Base-by-base conservation (phyloP, 2,329 filamentous ascomycete genomes). In the Sporothrix protearum region DNA sequence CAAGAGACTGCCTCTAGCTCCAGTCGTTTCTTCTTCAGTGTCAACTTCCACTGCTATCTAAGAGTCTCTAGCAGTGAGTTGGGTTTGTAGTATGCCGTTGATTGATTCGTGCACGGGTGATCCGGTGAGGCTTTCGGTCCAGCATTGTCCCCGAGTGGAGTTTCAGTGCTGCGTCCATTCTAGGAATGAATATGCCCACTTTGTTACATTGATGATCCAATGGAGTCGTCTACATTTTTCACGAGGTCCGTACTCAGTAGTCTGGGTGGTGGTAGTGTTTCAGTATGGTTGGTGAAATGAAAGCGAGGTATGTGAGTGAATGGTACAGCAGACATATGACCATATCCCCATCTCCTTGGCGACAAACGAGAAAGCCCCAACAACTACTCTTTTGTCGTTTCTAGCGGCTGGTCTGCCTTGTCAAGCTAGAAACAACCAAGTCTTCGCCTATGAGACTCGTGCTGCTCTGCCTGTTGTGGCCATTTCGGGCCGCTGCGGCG, bases 371-470 rank as follows among this genome's bases (percentile, higher is more conserved):
- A 59, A 12, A 10, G 16, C 12, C 53, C 39, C 7, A 39, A 36
- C 9, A 7, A n/a, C 19, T 22, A 16, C 22, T 7, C 10, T 8
- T 45, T 64, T 7, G 10, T 16, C 33, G 36, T 16, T 3, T 45
- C 53, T n/a, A 71, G 9, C 33, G 59, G 39, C 36, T 47, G n/a
- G 30, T n/a, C 7, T 51, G 68, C 47, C 68, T 51, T 25, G 69
- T 68, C 22, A 73, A 39, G 2, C 72, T 72, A 8, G 73, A 51
- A 1, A 64, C 57, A 3, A 74, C 72, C 63, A 74, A 14, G 49
- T 73, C 72, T 28, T 68, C 55, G 16, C 55, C 72, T 1, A 73
- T 70, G 3, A 74, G 69, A n/a, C 53, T 73, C 16, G 71, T 74
- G 73, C 73, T 73, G 68, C 71, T 72, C 61, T 71, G 67, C 8